phyloP scores from a whole-genome alignment of 768 basidiomycete species.

The Zangia roseola region DNA sequence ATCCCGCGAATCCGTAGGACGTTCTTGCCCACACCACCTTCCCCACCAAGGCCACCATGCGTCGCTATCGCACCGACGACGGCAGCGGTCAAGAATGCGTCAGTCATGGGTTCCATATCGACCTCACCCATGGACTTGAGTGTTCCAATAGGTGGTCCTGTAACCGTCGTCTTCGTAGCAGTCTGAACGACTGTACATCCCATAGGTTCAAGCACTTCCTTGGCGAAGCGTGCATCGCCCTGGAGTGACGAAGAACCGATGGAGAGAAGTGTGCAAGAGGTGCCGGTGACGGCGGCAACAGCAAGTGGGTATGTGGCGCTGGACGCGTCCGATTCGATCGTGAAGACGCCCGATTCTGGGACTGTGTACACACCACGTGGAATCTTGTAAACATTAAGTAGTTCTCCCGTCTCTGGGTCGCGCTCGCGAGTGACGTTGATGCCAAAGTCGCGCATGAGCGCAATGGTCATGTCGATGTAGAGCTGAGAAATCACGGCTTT shows the following conservation, averaged over 20 bases:
- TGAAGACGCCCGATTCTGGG: conserved; percentile 63
- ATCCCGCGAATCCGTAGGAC: conserved; percentile 90
- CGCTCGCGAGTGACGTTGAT: conserved; percentile 66
- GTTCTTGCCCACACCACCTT: conserved; percentile 29
- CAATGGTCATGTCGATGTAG: conserved; percentile 99
- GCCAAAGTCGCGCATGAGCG: conserved; percentile 96
- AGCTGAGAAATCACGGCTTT: conserved; percentile 97
- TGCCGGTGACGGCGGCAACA: conserved; percentile 96
- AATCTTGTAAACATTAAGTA: conserved; percentile 82
- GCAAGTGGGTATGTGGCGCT: conserved; percentile 97
- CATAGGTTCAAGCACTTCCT: conserved; percentile 91
- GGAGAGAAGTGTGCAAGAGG: conserved; percentile 88
- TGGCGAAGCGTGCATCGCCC: conserved; percentile 96
- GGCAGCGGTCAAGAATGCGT: conserved; percentile 95
- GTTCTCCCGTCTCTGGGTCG: conserved; percentile 58
- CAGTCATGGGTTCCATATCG: conserved; percentile 99
- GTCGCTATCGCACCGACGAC: conserved; percentile 87
- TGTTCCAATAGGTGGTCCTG: conserved; percentile 83
- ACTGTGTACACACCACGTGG: conserved; percentile 77
- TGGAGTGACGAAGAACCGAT: conserved; percentile 91
- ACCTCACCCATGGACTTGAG: conserved; percentile 62
- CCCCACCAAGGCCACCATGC: conserved; percentile 45
- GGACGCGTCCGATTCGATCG: conserved; percentile 93
- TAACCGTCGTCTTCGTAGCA: conserved; percentile 84
- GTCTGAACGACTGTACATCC: conserved; percentile 92